phyloP scores from a whole-genome alignment of 1,284 basidiomycete genomes.

The Pyrrhoderma lamaoense region DNA sequence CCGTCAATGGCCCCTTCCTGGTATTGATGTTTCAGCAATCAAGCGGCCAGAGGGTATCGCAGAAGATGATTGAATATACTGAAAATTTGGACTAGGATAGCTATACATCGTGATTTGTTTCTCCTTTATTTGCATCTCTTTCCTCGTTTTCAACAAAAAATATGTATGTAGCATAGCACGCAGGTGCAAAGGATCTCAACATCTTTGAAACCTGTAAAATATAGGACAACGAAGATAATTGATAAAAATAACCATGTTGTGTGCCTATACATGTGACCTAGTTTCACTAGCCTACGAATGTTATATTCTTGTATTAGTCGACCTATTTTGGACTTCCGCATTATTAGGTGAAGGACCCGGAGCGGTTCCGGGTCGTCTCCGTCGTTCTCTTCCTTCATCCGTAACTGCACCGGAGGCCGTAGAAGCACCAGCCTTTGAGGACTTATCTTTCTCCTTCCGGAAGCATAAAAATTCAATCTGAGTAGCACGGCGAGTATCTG shows the following conservation, averaged over 20 bases:
- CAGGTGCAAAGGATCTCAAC: constrained; percentile 10
- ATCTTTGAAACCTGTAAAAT: background rate
- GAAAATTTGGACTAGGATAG: too few relatives aligned
- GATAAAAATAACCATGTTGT: too few relatives aligned
- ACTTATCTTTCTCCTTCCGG: constrained; percentile 47
- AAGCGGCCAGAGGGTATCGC: constrained; percentile 60
- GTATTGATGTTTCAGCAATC: constrained; percentile 44
- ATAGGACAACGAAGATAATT: too few relatives aligned
- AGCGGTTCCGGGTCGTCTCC: constrained; percentile 2
- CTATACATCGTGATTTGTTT: background rate
- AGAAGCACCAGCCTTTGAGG: background rate
- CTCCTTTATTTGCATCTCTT: background rate
- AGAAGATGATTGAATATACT: constrained; percentile 38
- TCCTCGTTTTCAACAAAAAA: constrained; percentile 8
- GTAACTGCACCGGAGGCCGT: background rate
- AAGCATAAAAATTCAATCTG: constrained; percentile 95
- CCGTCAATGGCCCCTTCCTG: constrained; percentile 86
- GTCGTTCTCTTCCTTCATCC: constrained; percentile 11
- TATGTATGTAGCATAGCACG: constrained; percentile 14
- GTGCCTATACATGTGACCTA: too few relatives aligned
- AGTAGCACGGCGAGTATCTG: constrained; percentile 82
- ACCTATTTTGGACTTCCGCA: too few relatives aligned
- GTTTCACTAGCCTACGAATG: too few relatives aligned
- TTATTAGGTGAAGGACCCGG: background rate
- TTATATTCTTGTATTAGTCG: too few relatives aligned